Conservation (phyloP, 2,329 filamentous ascomycete genomes). For the Eutypa lata region DNA sequence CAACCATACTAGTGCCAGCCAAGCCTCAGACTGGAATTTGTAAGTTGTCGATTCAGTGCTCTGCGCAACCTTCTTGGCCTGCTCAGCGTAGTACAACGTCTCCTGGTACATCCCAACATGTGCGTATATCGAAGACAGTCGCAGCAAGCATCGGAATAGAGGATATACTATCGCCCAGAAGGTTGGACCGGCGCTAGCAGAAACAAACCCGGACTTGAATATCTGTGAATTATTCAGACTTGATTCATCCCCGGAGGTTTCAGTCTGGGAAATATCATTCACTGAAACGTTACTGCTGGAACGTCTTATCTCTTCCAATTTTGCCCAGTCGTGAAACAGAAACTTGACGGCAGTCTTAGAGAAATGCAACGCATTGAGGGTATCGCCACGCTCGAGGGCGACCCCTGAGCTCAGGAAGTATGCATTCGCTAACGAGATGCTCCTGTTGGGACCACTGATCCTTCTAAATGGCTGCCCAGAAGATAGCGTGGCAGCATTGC, state of each 20-base stretch:
- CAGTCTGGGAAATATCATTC: constrained; percentile 23
- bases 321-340: constrained; percentile 54
- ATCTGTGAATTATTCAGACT: constrained; percentile 25
- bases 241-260: constrained; percentile 22
- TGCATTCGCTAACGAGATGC: constrained; percentile 55
- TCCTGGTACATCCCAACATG: constrained; percentile 86
- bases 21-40: constrained; percentile 50
- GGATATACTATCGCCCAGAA: constrained; percentile 79
- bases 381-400: constrained; percentile 59
- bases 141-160: constrained; percentile 67
- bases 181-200: constrained; percentile 51
- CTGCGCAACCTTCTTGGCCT: constrained; percentile 73
- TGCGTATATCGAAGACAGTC: constrained; percentile 74
- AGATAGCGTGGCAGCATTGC: constrained; percentile 30
- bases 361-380: constrained; percentile 54
- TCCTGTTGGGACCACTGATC: constrained; percentile 39
- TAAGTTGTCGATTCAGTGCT: constrained; percentile 62
- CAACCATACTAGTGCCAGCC: constrained; percentile 53
- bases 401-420: constrained; percentile 64
- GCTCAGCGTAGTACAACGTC: constrained; percentile 82
- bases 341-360: constrained; percentile 56
- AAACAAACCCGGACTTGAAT: constrained; percentile 16
- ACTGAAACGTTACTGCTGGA: constrained; percentile 10
- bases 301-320: constrained; percentile 40
- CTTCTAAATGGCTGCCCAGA: constrained; percentile 26